Evolutionary conservation across 495 filamentous ascomycete species (phyloP), one percentile per base, ranked within the genome.

Genomic region (Arthonia radiata): DNA sequence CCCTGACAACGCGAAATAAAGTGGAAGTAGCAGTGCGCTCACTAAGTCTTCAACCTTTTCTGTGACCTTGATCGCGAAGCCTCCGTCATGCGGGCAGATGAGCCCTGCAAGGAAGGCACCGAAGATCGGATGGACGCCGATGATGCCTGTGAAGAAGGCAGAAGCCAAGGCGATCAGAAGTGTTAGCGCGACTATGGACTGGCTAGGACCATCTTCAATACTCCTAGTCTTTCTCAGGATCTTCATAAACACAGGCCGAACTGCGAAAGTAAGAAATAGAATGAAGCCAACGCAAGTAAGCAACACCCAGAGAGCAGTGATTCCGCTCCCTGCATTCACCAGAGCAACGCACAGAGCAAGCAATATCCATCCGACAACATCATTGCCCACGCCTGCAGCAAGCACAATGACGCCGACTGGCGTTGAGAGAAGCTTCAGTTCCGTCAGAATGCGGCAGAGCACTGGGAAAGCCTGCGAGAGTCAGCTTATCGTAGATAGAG

Each of bases 31-130:
- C n/a, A 97, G 54, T 13, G 79, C 65, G 1, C 67, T 63, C 26
- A 97, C 71, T 5, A 97, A 49, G 50, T 97, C 86, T 43, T 97
- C 86, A 28, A 97, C 65, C 54, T 94, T 97, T 41, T 97, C 86
- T 0, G 82, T 83, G 31, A 97, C 47, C 36, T 86, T 81, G 43
- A 93, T 89, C 11, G 80, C 75, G 46, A 93, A 97, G 4, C 83
- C 83, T 21, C 77, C 77, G 27, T 93, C 75, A 39, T 92, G 86
- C 0, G 86, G 86, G 42, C 82, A 91, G 30, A 97, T 81, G 29
- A 97, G 37, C 9, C 86, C 86, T 32, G 86, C 63, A 10, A 92
- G 45, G 41, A 97, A 97, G 3, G 61, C 68, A 16, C 83, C 83
- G 38, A 91, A 90, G 42, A 90, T 90, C 24, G 80, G 67, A 49